phyloP scores from a whole-genome alignment of 129 eudicot genomes.

The Tagetes patula region DNA sequence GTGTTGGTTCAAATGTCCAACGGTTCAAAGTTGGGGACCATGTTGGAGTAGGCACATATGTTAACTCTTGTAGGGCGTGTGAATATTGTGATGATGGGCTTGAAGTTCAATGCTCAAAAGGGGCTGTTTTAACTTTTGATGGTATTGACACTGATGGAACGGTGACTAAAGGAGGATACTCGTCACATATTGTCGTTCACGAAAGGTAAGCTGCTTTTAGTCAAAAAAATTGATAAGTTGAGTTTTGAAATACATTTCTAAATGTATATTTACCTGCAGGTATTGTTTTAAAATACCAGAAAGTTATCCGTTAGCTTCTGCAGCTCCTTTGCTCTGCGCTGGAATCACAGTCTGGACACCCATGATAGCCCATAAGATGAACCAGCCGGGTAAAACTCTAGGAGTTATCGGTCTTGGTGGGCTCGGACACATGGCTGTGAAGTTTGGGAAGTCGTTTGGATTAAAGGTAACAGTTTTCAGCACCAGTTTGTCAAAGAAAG shows the following conservation, averaged over 20 bases:
- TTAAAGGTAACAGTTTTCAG: conserved; percentile 79
- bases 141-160: conserved; percentile 78
- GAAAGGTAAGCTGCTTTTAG: conserved; percentile 52
- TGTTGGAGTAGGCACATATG: conserved; percentile 93
- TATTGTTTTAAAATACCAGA: conserved; percentile 79
- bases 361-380: conserved; percentile 81
- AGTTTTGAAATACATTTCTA: neutral
- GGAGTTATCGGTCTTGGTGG: conserved; percentile 98
- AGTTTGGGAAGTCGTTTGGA: conserved; percentile 96
- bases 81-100: conserved; percentile 61
- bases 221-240: neutral
- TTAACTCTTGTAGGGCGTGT: conserved; percentile 89
- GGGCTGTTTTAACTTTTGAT: conserved; percentile 68
- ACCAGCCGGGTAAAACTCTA: conserved; percentile 76
- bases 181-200: conserved; percentile 76
- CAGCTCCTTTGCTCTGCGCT: conserved; percentile 94
- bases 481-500: conserved; percentile 76
- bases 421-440: conserved; percentile 92
- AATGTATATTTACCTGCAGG: conserved; percentile 37
- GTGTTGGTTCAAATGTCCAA: conserved; percentile 62
- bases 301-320: conserved; percentile 60
- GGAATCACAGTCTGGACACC: conserved; percentile 97
- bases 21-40: conserved; percentile 69
- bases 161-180: conserved; percentile 87
- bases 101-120: conserved; percentile 76